Evolutionary conservation across 75 land plant genomes (phyloP).

Genomic region (Picea sitchensis): DNA sequence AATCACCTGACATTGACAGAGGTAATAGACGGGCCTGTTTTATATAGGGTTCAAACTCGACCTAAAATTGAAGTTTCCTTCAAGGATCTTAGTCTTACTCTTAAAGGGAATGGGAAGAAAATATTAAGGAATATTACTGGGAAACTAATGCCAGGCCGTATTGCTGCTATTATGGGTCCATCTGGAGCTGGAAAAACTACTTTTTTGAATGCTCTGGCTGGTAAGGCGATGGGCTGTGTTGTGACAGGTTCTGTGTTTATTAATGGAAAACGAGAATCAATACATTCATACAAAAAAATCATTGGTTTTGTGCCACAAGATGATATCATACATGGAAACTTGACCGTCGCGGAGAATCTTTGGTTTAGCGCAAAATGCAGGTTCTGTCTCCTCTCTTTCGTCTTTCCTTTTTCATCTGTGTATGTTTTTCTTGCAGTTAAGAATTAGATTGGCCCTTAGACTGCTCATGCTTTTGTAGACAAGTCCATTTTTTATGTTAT

Average conservation of each 20-base stretch:
- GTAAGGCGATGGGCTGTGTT: constrained; percentile 66
- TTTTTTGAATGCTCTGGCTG: constrained; percentile 85
- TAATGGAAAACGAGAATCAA: constrained; percentile 77
- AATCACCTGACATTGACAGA: constrained; percentile 46
- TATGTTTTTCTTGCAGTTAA: neutral
- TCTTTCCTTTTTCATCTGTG: neutral
- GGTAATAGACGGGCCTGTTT: constrained; percentile 52
- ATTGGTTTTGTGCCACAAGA: constrained; percentile 98
- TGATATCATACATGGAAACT: constrained; percentile 96
- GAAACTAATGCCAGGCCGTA: constrained; percentile 80
- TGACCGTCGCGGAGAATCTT: constrained; percentile 96
- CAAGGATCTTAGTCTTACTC: constrained; percentile 69
- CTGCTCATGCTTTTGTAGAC: neutral
- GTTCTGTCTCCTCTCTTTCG: constrained; percentile 51
- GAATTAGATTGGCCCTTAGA: neutral
- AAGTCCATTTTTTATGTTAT: neutral
- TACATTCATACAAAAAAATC: constrained; percentile 80
- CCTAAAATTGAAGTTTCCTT: constrained; percentile 73
- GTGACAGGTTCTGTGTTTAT: constrained; percentile 68
- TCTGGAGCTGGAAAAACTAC: constrained; percentile 98
- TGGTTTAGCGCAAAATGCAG: constrained; percentile 93
- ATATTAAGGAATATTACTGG: constrained; percentile 82
- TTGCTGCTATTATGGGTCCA: constrained; percentile 96
- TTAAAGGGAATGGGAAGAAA: constrained; percentile 76
- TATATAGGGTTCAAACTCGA: constrained; percentile 31